Evolutionary conservation across 345 rosid species (phyloP).

Genomic region (Moringa oleifera): DNA sequence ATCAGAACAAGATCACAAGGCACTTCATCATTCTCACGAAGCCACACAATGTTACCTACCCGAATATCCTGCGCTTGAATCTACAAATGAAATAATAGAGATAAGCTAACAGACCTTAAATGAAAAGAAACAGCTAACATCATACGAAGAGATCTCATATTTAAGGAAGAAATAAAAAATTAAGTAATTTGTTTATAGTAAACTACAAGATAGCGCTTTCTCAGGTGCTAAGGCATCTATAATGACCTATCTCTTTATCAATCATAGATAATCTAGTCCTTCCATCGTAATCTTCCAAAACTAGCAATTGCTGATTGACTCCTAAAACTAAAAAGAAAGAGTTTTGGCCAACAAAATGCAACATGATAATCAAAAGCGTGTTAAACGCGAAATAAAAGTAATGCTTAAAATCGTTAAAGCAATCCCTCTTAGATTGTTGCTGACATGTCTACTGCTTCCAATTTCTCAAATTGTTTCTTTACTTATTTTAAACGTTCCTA

Average conservation of each 20-base stretch:
- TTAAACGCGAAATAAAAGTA: not conserved
- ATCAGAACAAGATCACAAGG: slow-evolving; percentile 97
- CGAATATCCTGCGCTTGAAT: slow-evolving; percentile 81
- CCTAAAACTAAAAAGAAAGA: too few species aligned
- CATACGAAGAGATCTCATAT: slow-evolving; percentile 8
- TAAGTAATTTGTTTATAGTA: too few species aligned
- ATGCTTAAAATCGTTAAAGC: not conserved
- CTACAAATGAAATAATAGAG: slow-evolving; percentile 37
- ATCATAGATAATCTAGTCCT: too few species aligned
- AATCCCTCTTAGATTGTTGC: not conserved
- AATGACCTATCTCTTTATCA: too few species aligned
- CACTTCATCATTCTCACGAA: slow-evolving; percentile 98
- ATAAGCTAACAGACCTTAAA: not conserved
- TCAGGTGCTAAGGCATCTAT: too few species aligned
- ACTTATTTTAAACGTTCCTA: not conserved
- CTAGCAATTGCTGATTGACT: too few species aligned
- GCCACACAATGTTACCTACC: slow-evolving; percentile 94
- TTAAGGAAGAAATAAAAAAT: not conserved
- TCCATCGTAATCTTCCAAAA: too few species aligned
- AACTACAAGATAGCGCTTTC: too few species aligned
- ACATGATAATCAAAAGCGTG: not conserved
- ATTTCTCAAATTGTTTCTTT: too few species aligned
- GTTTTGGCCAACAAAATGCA: not conserved
- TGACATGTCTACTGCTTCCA: too few species aligned
- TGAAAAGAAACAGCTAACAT: slow-evolving; percentile 4